These are phyloP conservation scores for Mucor piriformis DNA, from an alignment of 371 early-diverging fungal species.

Conservation along the genomic window DNA sequence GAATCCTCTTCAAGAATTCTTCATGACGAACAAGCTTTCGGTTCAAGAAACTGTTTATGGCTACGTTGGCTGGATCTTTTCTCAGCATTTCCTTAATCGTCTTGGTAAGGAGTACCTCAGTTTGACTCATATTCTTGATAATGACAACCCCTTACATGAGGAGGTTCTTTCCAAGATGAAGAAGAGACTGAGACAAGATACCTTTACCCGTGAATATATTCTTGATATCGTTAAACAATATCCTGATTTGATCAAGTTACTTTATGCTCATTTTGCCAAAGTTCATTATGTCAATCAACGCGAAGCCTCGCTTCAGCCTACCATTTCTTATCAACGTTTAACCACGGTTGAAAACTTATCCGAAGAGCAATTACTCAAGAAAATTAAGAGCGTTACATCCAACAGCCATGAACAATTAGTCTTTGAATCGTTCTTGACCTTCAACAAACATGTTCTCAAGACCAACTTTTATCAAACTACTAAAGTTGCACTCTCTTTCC, in stretches of 20 bases:
- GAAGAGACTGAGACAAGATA: slow-evolving; percentile 95
- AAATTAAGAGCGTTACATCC: slow-evolving; percentile 84
- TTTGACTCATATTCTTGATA: slow-evolving; percentile 80
- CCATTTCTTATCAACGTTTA: slow-evolving; percentile 91
- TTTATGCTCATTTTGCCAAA: slow-evolving; percentile 95
- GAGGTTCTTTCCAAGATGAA: slow-evolving; percentile 96
- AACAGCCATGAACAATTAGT: slow-evolving; percentile 96
- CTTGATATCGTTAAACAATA: slow-evolving; percentile 95
- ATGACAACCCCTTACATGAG: slow-evolving; percentile 78
- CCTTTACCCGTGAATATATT: slow-evolving; percentile 97
- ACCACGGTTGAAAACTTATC: slow-evolving; percentile 78
- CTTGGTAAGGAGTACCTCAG: slow-evolving; percentile 92
- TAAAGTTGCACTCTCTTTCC: slow-evolving; percentile 98
- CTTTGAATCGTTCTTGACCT: slow-evolving; percentile 91
- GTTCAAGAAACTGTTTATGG: slow-evolving; percentile 98
- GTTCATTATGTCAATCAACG: slow-evolving; percentile 86
- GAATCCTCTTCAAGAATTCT: slow-evolving; percentile 93
- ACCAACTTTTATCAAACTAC: slow-evolving; percentile 99
- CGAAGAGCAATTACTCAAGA: slow-evolving; percentile 83
- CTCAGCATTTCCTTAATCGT: slow-evolving; percentile 97
- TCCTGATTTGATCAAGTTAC: slow-evolving; percentile 89
- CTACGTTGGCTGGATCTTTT: slow-evolving; percentile 95
- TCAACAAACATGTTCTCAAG: slow-evolving; percentile 97
- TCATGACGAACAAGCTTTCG: slow-evolving; percentile 87
- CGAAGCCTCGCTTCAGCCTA: slow-evolving; percentile 65